Base-by-base conservation (phyloP, 768 basidiomycete genomes). In the Lyophyllum semitale region DNA sequence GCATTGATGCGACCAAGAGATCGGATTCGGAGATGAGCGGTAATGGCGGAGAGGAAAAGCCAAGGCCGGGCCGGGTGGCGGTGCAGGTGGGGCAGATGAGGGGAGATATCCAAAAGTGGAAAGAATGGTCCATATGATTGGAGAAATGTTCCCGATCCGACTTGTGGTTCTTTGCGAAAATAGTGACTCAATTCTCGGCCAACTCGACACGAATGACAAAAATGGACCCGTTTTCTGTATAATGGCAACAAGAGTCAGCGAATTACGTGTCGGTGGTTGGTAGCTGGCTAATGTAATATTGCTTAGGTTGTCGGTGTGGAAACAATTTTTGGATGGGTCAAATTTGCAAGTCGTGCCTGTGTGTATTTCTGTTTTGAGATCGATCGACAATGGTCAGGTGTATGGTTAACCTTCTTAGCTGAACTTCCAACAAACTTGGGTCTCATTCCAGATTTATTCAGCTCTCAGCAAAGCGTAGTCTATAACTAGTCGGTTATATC, bases 381-480 rank as follows among this genome's bases (percentile, higher is more conserved):
- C 62, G 59, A 65, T 65, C 61, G 58, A 53, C 59, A 18, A 29
- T 41, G 54, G 60, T 56, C 55, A 59, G 48, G 42, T 62, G 52
- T 29, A 55, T 52, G 45, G 38, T 38, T 51, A 51, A 56, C 48
- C 46, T 60, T 59, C 51, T 54, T 54, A 57, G 43, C 47, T 54
- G 33, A 53, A 26, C 54, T 29, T 48, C 46, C 46, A 53, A 49
- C 42, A 48, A 29, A 8, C 37, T 53, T n/a, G n/a, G n/a, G 2
- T 26, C 7, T 44, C n/a, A 26, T 44, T 11, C 42, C 12, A 12
- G 13, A 13, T 20, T 26, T 44, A 13, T 44, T 13, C 15, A 12
- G 20, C 20, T 15, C 25, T 44, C 42, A 44, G 32, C 48, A 17
- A 35, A 8, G 17, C 17, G 17, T 35, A 35, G 33, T 8, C 8